Evolutionary conservation across 345 rosid species (phyloP), one percentile per base, ranked within the genome.

Genomic region (Camelina laxa): DNA sequence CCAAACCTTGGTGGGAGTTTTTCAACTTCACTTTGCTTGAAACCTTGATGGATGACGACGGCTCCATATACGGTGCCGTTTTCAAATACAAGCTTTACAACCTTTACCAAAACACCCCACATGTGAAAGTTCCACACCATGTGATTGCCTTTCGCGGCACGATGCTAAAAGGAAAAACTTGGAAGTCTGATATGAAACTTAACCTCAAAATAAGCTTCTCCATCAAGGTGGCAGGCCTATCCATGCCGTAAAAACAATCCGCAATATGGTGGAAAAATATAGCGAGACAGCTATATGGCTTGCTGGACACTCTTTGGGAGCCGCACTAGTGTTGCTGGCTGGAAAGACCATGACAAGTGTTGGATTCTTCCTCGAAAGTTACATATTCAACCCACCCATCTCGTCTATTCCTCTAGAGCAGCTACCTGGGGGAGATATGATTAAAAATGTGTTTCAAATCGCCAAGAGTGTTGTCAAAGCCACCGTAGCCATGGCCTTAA

Each of bases 91-190:
- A 72, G 1, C 70, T 77, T 6, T 64, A 47, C 31, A 12, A 35
- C 51, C 1, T 3, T 20, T 6, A 45, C 77, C 49, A 59, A 35
- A 27, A 12, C 3, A 61, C 2, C 19, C 35, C 63, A 10, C 0
- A n/a, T 30, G 54, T 58, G 60, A 60, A 47, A 60, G 10, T 3
- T 45, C 89, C 89, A 2, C 83, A 70, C 14, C 80, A 75, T 24
- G 85, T 89, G 31, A 80, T 89, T 58, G 89, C 91, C 10, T 87
- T 89, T 55, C 88, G 91, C 2, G 91, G 91, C 24, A 89, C 85
- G n/a, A 12, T 83, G 33, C 60, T 75, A 8, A 76, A 70, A 63
- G 38, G 61, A 0, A 58, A 70, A 21, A 65, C 82, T 58, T 7
- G 49, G 27, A 19, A 9, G 7, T 62, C 78, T 30, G 91, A 87